phyloP scores from a whole-genome alignment of 768 basidiomycete species.

The Phlebiopsis gigantea region DNA sequence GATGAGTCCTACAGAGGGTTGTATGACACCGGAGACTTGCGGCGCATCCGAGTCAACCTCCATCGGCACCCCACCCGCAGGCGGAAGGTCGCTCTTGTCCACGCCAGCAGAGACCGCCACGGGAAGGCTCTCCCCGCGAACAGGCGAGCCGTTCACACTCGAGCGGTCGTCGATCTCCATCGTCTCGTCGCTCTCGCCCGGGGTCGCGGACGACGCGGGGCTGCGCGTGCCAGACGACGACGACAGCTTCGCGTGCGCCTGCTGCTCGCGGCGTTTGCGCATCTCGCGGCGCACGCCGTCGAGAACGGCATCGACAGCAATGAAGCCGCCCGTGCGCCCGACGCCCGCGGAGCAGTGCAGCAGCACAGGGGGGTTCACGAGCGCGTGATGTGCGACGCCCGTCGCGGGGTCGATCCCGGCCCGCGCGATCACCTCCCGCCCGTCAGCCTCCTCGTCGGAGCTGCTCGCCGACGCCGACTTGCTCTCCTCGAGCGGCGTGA shows the following conservation, averaged over 20 bases:
- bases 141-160: not conserved
- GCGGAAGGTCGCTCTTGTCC: constrained; percentile 17
- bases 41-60: constrained; percentile 19
- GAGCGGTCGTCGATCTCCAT: constrained; percentile 16
- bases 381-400: constrained; percentile 50
- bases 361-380: constrained; percentile 57
- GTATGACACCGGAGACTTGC: not conserved
- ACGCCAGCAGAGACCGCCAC: constrained; percentile 15
- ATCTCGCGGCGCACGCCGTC: constrained; percentile 67
- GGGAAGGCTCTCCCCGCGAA: constrained; percentile 14
- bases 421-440: not conserved
- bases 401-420: constrained; percentile 45
- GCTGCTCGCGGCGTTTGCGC: constrained; percentile 24
- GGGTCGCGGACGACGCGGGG: constrained; percentile 3
- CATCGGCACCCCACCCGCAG: constrained; percentile 23
- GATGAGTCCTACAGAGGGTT: constrained; percentile 18
- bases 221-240: not conserved
- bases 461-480: not conserved
- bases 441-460: constrained; percentile 1
- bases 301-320: constrained; percentile 82
- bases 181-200: constrained; percentile 7
- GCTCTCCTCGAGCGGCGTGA: not conserved
- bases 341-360: constrained; percentile 94
- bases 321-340: constrained; percentile 91
- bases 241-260: not conserved